These are phyloP conservation scores for Pelargonium myrrhifolium DNA, from an alignment of 441 rosid species.

Conservation along the genomic window DNA sequence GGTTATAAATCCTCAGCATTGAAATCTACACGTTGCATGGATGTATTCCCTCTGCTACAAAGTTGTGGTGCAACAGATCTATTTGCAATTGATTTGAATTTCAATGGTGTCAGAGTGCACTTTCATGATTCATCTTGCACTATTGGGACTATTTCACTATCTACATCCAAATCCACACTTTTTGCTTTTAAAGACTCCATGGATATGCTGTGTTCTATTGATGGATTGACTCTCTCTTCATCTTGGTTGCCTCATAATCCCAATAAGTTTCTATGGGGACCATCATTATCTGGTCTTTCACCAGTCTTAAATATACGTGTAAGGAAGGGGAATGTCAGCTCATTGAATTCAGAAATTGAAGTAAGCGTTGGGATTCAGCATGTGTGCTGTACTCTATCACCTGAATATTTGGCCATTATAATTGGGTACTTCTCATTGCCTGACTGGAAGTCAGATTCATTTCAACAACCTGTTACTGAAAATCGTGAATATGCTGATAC, in stretches of 20 bases:
- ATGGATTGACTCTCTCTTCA: conserved; percentile 66
- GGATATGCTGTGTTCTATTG: conserved; percentile 64
- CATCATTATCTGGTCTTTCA: conserved; percentile 39
- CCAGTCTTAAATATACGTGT: conserved; percentile 67
- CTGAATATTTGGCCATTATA: conserved; percentile 68
- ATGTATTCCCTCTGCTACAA: conserved; percentile 20
- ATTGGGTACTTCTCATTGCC: conserved; percentile 84
- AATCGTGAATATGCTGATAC: conserved; percentile 21
- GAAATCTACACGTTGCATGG: conserved; percentile 19
- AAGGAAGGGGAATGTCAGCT: conserved; percentile 41
- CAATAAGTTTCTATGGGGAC: conserved; percentile 70
- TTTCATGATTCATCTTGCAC: conserved; percentile 80
- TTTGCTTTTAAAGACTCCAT: conserved; percentile 36
- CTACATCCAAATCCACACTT: conserved; percentile 43
- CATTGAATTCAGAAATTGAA: conserved; percentile 52
- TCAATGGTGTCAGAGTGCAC: conserved; percentile 53
- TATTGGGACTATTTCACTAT: conserved; percentile 60
- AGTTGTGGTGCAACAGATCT: conserved; percentile 24
- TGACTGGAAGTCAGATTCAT: conserved; percentile 56
- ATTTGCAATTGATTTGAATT: conserved; percentile 40
- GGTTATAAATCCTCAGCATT: conserved; percentile 21
- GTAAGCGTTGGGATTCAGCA: conserved; percentile 85
- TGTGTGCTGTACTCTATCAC: conserved; percentile 61
- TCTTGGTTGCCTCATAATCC: conserved; percentile 53
- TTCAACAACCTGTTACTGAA: conserved; percentile 29